Evolutionary conservation across 306 rosid species (phyloP), one percentile per base, ranked within the genome.

Genomic region (Bauhinia variegata): DNA sequence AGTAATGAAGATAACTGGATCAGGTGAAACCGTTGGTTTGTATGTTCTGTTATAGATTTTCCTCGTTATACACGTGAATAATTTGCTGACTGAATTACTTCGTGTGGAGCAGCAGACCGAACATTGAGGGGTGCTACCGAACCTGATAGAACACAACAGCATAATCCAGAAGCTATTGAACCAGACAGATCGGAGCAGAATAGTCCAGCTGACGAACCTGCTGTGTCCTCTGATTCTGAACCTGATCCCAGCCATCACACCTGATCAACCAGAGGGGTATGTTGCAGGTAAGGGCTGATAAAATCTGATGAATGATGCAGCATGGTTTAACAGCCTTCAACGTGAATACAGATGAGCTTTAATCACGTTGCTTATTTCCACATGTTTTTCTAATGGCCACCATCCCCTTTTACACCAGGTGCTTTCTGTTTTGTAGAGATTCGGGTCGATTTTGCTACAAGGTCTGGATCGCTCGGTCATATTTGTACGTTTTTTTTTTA

Each of bases 21-120:
- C 93, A 83, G 98, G 98, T 89, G 64, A 80, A 50, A 63, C 69
- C 38, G 11, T 53, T 8, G 18, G 67, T 51, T 68, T 39, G 53
- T 53, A 46, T 43, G 43, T 13, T 60, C 7, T 61, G 36, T 36
- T 8, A 34, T 58, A 28, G 11, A 39, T 15, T n/a, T 46, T 36
- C 6, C 58, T 38, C 48, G 30, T 75, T 31, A 11, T 16, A 17
- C 7, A 30, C 11, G 34, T 54, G 54, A 47, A 57, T 53, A 38
- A 64, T 46, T 48, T 65, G 56, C 6, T 43, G 68, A 39, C 33
- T 72, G 52, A 14, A 33, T 51, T 38, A 52, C 30, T 5, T 51
- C 41, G 48, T 52, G 32, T 61, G 62, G 31, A 60, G 51, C 80
- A 75, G 84, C 77, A 17, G 85, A 72, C 38, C 79, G 70, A 34